Percentiles rank a stretch among this genome's conserved stretches.
These are phyloP conservation scores for Nannochloropsis gaditana DNA, from an alignment of 108 stramenopile genomes.

Conservation along the genomic window DNA sequence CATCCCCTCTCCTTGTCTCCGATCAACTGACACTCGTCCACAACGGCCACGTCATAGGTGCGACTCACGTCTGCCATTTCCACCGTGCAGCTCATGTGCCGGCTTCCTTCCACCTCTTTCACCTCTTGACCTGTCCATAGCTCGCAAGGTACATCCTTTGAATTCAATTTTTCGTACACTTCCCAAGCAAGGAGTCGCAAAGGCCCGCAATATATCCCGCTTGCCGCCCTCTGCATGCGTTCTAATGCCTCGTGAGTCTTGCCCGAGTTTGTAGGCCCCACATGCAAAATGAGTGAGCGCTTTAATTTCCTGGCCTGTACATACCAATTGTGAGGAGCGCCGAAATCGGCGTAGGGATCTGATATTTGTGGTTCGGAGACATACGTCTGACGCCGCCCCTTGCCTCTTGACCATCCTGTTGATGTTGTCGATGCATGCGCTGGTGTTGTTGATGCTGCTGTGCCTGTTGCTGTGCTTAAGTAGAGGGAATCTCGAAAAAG, in stretches of 20 bases:
- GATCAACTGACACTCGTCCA: conserved; percentile 89
- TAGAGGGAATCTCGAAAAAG: no score
- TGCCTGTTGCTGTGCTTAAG: no score
- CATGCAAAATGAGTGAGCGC: conserved; percentile 67
- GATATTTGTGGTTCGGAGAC: background rate
- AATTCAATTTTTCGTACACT: conserved; percentile 57
- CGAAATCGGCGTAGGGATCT: background rate
- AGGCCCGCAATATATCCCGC: conserved; percentile 78
- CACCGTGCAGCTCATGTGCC: conserved; percentile 70
- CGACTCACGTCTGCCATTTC: conserved; percentile 63
- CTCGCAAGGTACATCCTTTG: conserved; percentile 59
- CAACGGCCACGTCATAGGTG: conserved; percentile 72
- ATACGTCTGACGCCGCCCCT: background rate
- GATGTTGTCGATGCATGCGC: background rate
- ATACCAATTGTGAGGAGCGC: conserved; percentile 40
- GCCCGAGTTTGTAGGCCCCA: conserved; percentile 77
- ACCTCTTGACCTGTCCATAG: conserved; percentile 74
- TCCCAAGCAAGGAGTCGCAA: conserved; percentile 78
- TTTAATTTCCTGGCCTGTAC: conserved; percentile 29
- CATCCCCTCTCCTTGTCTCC: conserved; percentile 63
- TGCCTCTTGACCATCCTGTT: background rate
- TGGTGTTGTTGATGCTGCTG: no score
- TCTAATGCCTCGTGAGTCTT: conserved; percentile 79
- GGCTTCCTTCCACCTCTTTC: conserved; percentile 60
- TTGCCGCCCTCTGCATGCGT: conserved; percentile 61